Evolutionary conservation across 192 early-diverging fungal genomes (phyloP), one percentile per base, ranked within the genome.

Genomic region (Dissophora globulifera): DNA sequence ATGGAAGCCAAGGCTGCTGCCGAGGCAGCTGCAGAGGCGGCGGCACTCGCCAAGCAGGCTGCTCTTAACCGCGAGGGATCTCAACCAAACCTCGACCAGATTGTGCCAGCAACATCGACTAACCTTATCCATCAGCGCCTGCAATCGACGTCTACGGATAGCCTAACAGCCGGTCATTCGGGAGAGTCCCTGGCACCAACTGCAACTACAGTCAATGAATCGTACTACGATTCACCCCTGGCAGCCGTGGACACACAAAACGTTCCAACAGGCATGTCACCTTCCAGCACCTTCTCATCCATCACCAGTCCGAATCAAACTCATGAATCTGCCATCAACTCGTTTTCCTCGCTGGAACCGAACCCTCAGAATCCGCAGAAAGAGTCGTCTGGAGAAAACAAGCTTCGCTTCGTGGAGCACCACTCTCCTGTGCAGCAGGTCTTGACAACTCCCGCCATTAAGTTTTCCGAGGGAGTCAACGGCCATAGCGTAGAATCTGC

Each of bases 221-320:
- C 50, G 9, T 38, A 40, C 12, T 41, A 55, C 6, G 46, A 62
- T 31, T 49, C 69, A 20, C 51, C 59, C 1, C 41, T 54, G 42
- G 19, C 53, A 26, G 19, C 50, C 1, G 55, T 51, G 1, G 69
- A 62, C n/a, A 22, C 32, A n/a, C 51, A 50, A 30, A 25, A 26
- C 15, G 22, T 56, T 1, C 31, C 69, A 1, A n/a, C 42, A 9
- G 53, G 46, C 2, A 40, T 50, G 38, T 57, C 72, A 13, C 58
- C 72, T 4, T 56, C 58, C 4, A 62, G 72, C 15, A 60, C 71
- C 16, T 32, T 59, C 15, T 59, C 71, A 29, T 75, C 71, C 0
- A 42, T 55, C 13, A 13, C 29, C 4, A 58, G 31, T 10, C 47
- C 61, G 0, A 30, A 29, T 12, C 27, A 52, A 4, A 20, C 27